phyloP scores from a whole-genome alignment of 768 basidiomycete species.

The Heimioporus sp. region DNA sequence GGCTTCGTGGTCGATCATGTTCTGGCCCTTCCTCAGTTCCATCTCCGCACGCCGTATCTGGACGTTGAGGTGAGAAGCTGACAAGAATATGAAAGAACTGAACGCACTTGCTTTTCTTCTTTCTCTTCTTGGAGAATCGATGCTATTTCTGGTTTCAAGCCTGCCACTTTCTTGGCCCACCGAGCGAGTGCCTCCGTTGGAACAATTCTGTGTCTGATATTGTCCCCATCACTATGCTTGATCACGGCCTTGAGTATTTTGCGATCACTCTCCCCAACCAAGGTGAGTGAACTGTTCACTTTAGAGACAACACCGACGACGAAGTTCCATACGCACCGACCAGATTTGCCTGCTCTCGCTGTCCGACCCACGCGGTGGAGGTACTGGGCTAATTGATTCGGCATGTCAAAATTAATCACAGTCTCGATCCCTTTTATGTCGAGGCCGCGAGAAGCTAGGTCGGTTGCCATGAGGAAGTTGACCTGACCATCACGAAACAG shows the following conservation, averaged over 20 bases:
- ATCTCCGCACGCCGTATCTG: constrained; percentile 91
- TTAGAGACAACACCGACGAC: constrained; percentile 3
- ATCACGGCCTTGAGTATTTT: constrained; percentile 96
- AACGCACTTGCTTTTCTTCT: constrained; percentile 83
- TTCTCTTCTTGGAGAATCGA: constrained; percentile 88
- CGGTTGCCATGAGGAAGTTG: constrained; percentile 96
- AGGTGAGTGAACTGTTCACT: constrained; percentile 74
- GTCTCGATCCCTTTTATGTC: constrained; percentile 98
- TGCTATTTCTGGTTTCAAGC: constrained; percentile 71
- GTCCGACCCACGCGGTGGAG: constrained; percentile 97
- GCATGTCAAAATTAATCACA: constrained; percentile 99
- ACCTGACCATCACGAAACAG: constrained; percentile 83
- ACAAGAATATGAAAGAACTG: neutral
- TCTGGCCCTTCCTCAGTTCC: constrained; percentile 93
- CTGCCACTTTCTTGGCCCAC: constrained; percentile 68
- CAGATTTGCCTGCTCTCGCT: constrained; percentile 90
- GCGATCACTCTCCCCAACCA: constrained; percentile 94
- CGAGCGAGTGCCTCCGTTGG: constrained; percentile 70
- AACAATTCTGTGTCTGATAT: constrained; percentile 85
- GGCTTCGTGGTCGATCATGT: constrained; percentile 88
- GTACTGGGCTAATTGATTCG: constrained; percentile 87
- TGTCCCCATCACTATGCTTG: constrained; percentile 79
- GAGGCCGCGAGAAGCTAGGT: constrained; percentile 90
- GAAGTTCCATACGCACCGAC: constrained; percentile 58
- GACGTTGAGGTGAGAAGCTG: constrained; percentile 7